Percentiles rank a stretch among this genome's conserved stretches.
Evolutionary conservation across 345 rosid genomes (phyloP).

Genomic region (Boechera divaricarpa): DNA sequence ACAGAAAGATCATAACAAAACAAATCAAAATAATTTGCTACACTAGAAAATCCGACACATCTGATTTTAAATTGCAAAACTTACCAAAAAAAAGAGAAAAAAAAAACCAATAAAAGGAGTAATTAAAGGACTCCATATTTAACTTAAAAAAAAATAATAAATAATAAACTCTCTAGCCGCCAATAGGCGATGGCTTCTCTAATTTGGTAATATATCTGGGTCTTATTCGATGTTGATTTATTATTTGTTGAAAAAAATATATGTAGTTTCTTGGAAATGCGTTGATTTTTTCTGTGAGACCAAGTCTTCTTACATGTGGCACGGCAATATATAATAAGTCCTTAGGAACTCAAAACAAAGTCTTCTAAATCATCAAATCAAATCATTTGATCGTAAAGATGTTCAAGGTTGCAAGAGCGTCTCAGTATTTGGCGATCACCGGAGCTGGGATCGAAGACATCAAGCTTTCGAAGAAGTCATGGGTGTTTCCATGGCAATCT

Average conservation of each 20-base stretch:
- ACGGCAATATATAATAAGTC: not conserved
- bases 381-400: conserved; percentile 22
- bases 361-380: not conserved
- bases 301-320: not conserved
- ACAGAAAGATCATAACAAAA: not conserved
- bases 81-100: not conserved
- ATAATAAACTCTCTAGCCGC: not conserved
- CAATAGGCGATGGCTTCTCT: not conserved
- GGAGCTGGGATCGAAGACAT: conserved; percentile 63
- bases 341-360: not conserved
- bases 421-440: conserved; percentile 66
- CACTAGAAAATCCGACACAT: not conserved
- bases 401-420: conserved; percentile 66
- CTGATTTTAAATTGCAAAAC: not conserved
- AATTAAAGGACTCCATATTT: not conserved
- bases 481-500: conserved; percentile 71
- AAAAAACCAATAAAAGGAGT: not conserved
- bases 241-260: not conserved
- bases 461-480: conserved; percentile 70
- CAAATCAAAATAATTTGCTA: not conserved
- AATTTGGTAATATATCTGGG: not conserved
- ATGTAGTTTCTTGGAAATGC: not conserved
- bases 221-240: conserved; percentile 1
- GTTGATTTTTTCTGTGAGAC: not conserved
- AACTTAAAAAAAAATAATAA: not conserved